These are phyloP conservation scores for Neurospora sp. DNA, from an alignment of 2,329 filamentous ascomycete species.

Conservation along the genomic window DNA sequence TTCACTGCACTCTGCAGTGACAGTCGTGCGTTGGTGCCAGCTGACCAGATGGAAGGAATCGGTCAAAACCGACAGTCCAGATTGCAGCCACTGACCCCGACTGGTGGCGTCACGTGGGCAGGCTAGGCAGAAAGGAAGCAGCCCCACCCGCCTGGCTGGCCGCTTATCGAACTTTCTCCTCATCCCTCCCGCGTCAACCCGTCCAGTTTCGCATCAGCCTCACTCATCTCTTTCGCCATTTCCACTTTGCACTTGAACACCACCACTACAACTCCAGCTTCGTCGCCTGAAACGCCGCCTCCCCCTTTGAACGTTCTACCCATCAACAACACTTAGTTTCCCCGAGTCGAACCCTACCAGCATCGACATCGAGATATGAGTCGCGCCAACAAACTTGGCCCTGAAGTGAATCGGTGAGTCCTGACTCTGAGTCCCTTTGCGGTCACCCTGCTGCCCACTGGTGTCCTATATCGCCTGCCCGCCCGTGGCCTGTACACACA, in stretches of 20 bases:
- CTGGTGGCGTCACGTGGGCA: constrained; percentile 15
- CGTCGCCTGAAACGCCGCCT: constrained; percentile 3
- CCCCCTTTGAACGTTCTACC: constrained; percentile 8
- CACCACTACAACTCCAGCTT: constrained; percentile 2
- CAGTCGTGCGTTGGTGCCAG: not conserved
- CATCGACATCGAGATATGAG: constrained; percentile 68
- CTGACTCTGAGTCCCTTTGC: constrained; percentile 30
- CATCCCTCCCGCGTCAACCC: constrained; percentile 18
- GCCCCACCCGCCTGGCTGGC: constrained; percentile 9
- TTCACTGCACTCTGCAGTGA: not conserved
- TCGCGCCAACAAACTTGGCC: constrained; percentile 93
- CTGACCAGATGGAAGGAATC: not conserved
- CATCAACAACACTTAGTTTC: constrained; percentile 9
- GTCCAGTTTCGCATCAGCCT: constrained; percentile 14
- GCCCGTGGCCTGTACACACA: constrained; percentile 6
- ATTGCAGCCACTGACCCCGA: not conserved
- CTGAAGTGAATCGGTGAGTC: constrained; percentile 94
- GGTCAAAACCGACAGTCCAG: not conserved
- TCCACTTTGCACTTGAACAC: constrained; percentile 9
- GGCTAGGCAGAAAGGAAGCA: constrained; percentile 9
- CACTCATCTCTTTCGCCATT: constrained; percentile 7
- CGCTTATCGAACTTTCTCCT: constrained; percentile 19
- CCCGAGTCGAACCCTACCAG: constrained; percentile 16
- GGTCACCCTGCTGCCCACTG: constrained; percentile 10
- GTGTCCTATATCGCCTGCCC: constrained; percentile 20